Evolutionary conservation across 2,329 filamentous ascomycete species (phyloP).

Genomic region (Passalora sequoiae): DNA sequence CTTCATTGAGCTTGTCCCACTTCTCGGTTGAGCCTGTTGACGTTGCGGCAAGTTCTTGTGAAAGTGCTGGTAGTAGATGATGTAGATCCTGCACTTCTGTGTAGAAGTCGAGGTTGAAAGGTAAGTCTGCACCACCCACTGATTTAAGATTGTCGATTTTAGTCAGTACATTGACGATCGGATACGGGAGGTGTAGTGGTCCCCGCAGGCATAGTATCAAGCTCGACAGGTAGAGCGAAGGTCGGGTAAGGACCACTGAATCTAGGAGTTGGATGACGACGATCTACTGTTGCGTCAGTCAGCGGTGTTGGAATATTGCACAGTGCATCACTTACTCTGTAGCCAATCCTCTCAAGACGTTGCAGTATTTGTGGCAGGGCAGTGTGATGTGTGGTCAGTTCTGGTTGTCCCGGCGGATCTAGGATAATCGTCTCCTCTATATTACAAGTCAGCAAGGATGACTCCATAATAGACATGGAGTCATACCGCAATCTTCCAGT

Average conservation of each 20-base stretch:
- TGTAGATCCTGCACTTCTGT: conserved; percentile 92
- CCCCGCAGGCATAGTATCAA: conserved; percentile 86
- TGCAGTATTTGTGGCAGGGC: conserved; percentile 90
- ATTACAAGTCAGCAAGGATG: background rate
- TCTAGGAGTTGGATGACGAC: conserved; percentile 92
- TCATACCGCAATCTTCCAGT: conserved; percentile 54
- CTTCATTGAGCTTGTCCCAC: conserved; percentile 77
- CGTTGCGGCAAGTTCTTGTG: conserved; percentile 60
- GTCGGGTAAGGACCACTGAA: conserved; percentile 86
- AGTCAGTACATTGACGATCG: conserved; percentile 89
- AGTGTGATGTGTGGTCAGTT: conserved; percentile 92
- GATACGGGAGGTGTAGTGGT: conserved; percentile 97
- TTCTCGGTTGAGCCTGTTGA: conserved; percentile 49
- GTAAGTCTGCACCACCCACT: conserved; percentile 66
- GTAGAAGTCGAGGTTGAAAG: conserved; percentile 95
- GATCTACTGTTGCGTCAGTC: conserved; percentile 56
- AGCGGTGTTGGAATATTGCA: conserved; percentile 21
- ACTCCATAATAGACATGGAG: background rate
- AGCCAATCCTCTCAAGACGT: conserved; percentile 81
- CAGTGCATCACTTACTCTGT: conserved; percentile 60
- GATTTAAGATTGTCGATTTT: conserved; percentile 92
- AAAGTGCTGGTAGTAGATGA: conserved; percentile 74
- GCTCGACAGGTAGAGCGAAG: conserved; percentile 91
- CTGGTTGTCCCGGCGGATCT: conserved; percentile 94
- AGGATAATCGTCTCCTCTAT: conserved; percentile 86